phyloP scores from a whole-genome alignment of 768 basidiomycete genomes.

The Macrocybe gigantea region DNA sequence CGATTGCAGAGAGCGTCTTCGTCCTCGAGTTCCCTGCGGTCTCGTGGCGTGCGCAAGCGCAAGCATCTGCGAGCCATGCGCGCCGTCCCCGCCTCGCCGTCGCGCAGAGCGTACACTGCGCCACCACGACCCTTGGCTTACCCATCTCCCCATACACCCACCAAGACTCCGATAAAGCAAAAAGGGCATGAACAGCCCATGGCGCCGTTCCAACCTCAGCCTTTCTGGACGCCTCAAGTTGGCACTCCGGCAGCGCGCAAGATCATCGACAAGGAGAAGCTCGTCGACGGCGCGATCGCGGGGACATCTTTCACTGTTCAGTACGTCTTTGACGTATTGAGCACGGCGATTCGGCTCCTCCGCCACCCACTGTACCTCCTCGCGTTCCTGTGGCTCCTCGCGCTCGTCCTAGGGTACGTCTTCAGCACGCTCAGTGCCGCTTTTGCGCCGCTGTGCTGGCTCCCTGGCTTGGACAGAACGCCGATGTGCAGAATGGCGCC shows the following conservation, averaged over 20 bases:
- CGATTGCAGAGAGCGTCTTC: too few relatives aligned
- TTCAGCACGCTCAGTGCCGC: conserved; percentile 37
- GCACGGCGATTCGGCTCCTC: conserved; percentile 41
- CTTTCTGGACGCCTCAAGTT: conserved; percentile 3
- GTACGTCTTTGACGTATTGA: conserved; percentile 46
- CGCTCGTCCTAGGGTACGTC: conserved; percentile 35
- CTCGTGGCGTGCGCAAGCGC: too few relatives aligned
- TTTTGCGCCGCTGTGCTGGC: conserved; percentile 52
- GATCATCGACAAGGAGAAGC: conserved; percentile 17
- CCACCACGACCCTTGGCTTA: too few relatives aligned
- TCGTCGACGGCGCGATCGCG: conserved; percentile 24
- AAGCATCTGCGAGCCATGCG: too few relatives aligned
- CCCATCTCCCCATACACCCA: not conserved
- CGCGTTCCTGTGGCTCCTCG: conserved; percentile 45
- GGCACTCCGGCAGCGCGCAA: conserved; percentile 14
- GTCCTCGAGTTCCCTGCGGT: too few relatives aligned
- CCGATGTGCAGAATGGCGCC: conserved; percentile 31
- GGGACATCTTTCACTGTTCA: conserved; percentile 18
- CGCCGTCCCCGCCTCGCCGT: too few relatives aligned
- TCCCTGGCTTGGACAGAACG: conserved; percentile 53
- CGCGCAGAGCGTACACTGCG: too few relatives aligned
- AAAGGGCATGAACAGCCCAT: not conserved
- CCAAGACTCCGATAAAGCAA: not conserved
- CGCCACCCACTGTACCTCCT: conserved; percentile 51
- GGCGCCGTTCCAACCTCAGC: too few relatives aligned